These are phyloP conservation scores for Podaxis sp. DNA, from an alignment of 768 basidiomycete genomes.

Conservation along the genomic window DNA sequence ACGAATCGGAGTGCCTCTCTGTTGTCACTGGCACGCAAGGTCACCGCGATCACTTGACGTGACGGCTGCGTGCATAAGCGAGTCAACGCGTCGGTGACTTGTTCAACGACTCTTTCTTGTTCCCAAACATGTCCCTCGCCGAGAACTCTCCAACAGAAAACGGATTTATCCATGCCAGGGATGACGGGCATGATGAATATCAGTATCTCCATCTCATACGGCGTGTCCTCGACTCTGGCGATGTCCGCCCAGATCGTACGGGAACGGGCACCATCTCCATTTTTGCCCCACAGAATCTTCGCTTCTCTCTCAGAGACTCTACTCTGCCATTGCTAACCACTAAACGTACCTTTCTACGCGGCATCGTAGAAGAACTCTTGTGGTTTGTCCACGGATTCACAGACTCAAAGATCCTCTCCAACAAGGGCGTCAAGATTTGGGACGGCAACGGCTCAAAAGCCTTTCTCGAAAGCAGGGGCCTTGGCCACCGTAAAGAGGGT, in stretches of 20 bases:
- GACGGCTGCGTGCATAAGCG: constrained; percentile 4
- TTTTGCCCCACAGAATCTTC: constrained; percentile 87
- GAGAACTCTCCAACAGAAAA: neutral
- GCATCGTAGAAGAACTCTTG: constrained; percentile 88
- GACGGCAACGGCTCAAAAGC: constrained; percentile 91
- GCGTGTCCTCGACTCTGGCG: constrained; percentile 71
- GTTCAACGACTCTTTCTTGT: neutral
- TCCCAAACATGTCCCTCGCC: neutral
- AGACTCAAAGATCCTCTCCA: constrained; percentile 69
- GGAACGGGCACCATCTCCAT: constrained; percentile 91
- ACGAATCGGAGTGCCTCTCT: neutral
- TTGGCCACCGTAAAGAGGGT: constrained; percentile 82
- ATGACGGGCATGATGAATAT: constrained; percentile 64
- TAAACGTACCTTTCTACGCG: constrained; percentile 89
- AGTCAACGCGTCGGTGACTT: neutral
- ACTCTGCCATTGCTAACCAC: constrained; percentile 90
- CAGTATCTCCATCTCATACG: constrained; percentile 87
- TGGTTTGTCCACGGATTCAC: constrained; percentile 92
- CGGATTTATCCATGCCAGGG: neutral
- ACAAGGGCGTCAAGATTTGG: constrained; percentile 94
- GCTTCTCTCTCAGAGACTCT: constrained; percentile 77
- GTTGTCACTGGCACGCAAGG: constrained; percentile 1
- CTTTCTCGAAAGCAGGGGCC: constrained; percentile 80
- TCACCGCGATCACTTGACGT: constrained; percentile 3
- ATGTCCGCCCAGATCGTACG: constrained; percentile 82